Evolutionary conservation across 345 rosid genomes (phyloP).

Genomic region (Gynandropsis gynandra): DNA sequence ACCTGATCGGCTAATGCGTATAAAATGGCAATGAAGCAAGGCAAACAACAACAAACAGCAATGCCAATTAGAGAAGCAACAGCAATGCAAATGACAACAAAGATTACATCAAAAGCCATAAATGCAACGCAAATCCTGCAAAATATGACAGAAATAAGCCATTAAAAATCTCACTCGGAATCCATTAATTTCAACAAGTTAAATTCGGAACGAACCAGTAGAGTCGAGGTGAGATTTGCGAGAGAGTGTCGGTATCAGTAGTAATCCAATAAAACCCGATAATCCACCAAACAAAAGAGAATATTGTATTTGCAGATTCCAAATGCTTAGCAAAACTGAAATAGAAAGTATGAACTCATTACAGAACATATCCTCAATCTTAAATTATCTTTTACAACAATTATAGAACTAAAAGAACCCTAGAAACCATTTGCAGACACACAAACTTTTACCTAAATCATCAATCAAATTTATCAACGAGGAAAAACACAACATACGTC

Average conservation of each 20-base stretch:
- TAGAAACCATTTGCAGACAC: no score
- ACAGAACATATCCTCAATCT: background rate
- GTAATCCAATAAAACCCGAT: conserved; percentile 78
- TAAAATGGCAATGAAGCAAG: conserved; percentile 83
- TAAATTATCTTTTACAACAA: no score
- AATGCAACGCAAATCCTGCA: conserved; percentile 79
- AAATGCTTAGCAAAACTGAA: conserved; percentile 26
- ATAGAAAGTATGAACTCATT: background rate
- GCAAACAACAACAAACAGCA: conserved; percentile 91
- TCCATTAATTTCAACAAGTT: conserved; percentile 4
- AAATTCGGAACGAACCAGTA: no score
- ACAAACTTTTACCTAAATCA: no score
- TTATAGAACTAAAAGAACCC: no score
- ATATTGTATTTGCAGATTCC: conserved; percentile 75
- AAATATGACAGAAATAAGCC: conserved; percentile 10
- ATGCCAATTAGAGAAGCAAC: conserved; percentile 72
- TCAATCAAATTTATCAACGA: no score
- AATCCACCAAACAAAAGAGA: conserved; percentile 84
- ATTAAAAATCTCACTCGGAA: no score
- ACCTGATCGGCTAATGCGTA: conserved; percentile 78
- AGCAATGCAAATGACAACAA: conserved; percentile 62
- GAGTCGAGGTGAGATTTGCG: conserved; percentile 52
- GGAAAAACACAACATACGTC: no score
- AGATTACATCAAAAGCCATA: conserved; percentile 75
- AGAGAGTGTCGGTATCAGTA: conserved; percentile 40